These are phyloP conservation scores for Lentinula edodes DNA, from an alignment of 768 basidiomycete species.

Conservation along the genomic window DNA sequence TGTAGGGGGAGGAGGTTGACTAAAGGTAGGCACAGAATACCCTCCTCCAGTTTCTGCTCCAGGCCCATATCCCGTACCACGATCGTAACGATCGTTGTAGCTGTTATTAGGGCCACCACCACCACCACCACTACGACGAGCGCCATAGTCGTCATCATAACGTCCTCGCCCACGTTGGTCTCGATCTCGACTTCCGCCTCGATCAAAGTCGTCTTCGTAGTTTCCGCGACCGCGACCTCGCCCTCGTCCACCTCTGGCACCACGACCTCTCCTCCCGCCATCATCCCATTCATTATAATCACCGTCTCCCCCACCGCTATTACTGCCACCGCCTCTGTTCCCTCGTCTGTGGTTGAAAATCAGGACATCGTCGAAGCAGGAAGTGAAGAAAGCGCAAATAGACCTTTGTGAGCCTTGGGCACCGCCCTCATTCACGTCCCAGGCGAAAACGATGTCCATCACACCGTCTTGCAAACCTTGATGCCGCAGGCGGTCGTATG, in stretches of 20 bases:
- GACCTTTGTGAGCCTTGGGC: slow-evolving; percentile 40
- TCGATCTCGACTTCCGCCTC: slow-evolving; percentile 46
- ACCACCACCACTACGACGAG: slow-evolving; percentile 19
- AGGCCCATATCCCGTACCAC: slow-evolving; percentile 14
- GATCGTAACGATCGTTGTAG: slow-evolving; percentile 20
- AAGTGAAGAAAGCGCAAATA: slow-evolving; percentile 6
- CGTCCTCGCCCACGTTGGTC: slow-evolving; percentile 36
- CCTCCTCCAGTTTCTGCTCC: slow-evolving; percentile 12
- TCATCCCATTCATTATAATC: slow-evolving; percentile 41
- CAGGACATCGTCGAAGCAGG: background rate
- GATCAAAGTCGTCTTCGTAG: slow-evolving; percentile 39
- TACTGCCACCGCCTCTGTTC: slow-evolving; percentile 10
- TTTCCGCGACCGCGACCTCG: slow-evolving; percentile 39
- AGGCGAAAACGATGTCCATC: slow-evolving; percentile 83
- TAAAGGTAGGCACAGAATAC: slow-evolving; percentile 20
- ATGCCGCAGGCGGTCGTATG: slow-evolving; percentile 75
- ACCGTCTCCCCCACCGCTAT: slow-evolving; percentile 27
- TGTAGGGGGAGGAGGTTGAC: slow-evolving; percentile 25
- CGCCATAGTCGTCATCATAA: slow-evolving; percentile 35
- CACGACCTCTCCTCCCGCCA: slow-evolving; percentile 26
- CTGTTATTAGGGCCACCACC: background rate
- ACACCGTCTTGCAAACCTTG: slow-evolving; percentile 79
- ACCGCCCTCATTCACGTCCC: slow-evolving; percentile 64
- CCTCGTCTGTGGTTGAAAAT: background rate
- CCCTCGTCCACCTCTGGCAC: slow-evolving; percentile 29